Evolutionary conservation across 2,329 filamentous ascomycete species (phyloP).

Genomic region (Fusarium sp.): DNA sequence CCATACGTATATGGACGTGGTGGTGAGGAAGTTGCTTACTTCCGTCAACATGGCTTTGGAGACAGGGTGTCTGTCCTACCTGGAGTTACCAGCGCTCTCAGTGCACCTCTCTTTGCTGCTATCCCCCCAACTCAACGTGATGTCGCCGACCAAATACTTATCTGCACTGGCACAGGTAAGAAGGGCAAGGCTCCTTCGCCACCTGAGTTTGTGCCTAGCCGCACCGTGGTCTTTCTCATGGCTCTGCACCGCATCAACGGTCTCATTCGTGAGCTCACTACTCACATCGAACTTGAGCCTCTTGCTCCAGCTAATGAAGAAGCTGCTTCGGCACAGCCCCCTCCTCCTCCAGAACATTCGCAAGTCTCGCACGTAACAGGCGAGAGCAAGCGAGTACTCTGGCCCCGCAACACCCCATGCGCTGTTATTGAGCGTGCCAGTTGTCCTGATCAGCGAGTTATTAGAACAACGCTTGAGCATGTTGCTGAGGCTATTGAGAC

Average conservation of each 20-base stretch:
- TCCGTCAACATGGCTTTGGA: slow-evolving; percentile 76
- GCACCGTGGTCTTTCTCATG: slow-evolving; percentile 96
- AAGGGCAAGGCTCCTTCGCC: slow-evolving; percentile 87
- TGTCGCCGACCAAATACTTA: slow-evolving; percentile 89
- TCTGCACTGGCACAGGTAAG: slow-evolving; percentile 96
- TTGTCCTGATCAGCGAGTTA: slow-evolving; percentile 93
- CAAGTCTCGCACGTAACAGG: slow-evolving; percentile 10
- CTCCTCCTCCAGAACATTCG: slow-evolving; percentile 24
- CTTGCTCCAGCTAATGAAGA: slow-evolving; percentile 42
- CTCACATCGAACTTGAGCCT: slow-evolving; percentile 52
- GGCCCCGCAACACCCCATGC: slow-evolving; percentile 85
- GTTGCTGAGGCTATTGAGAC: slow-evolving; percentile 87
- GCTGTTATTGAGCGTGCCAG: slow-evolving; percentile 94
- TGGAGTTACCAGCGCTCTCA: slow-evolving; percentile 89
- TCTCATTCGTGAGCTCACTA: slow-evolving; percentile 78
- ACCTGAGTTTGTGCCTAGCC: slow-evolving; percentile 78
- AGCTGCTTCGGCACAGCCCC: slow-evolving; percentile 17
- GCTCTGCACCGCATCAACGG: slow-evolving; percentile 85
- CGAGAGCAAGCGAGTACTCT: slow-evolving; percentile 59
- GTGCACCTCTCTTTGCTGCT: slow-evolving; percentile 86
- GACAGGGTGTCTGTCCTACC: slow-evolving; percentile 79
- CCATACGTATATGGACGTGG: slow-evolving; percentile 96
- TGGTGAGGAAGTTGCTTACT: slow-evolving; percentile 91
- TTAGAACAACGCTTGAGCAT: slow-evolving; percentile 84
- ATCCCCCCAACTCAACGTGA: slow-evolving; percentile 91